These are phyloP conservation scores for Septoria petroselini DNA, from an alignment of 2,329 filamentous ascomycete genomes.

Conservation along the genomic window DNA sequence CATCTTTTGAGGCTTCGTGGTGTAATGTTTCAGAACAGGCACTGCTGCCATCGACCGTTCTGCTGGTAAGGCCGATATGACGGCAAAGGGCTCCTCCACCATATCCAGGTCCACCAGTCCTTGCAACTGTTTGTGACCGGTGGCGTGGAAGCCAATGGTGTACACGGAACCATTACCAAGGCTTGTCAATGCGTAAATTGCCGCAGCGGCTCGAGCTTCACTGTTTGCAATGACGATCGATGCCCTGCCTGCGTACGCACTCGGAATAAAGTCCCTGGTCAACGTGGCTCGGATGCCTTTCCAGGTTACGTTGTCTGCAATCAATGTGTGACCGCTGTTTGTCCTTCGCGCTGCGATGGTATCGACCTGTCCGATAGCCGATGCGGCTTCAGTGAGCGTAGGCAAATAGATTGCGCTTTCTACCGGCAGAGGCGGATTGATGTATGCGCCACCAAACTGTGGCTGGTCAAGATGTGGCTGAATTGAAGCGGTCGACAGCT, in stretches of 20 bases:
- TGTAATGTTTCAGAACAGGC: slow-evolving; percentile 71
- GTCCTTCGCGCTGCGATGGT: slow-evolving; percentile 66
- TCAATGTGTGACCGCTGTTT: slow-evolving; percentile 54
- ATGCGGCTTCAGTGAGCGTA: slow-evolving; percentile 69
- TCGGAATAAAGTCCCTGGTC: slow-evolving; percentile 76
- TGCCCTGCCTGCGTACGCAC: slow-evolving; percentile 71
- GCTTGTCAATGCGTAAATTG: slow-evolving; percentile 74
- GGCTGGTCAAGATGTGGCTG: slow-evolving; percentile 70
- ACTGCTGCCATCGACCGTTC: slow-evolving; percentile 77
- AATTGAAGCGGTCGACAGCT: slow-evolving; percentile 63
- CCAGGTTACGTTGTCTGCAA: slow-evolving; percentile 82
- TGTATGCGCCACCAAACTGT: slow-evolving; percentile 76
- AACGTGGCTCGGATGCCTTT: slow-evolving; percentile 79
- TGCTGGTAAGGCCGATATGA: slow-evolving; percentile 73
- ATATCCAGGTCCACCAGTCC: slow-evolving; percentile 77
- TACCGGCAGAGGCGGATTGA: slow-evolving; percentile 65
- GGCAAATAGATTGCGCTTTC: slow-evolving; percentile 58
- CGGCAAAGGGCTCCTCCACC: slow-evolving; percentile 74
- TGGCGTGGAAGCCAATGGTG: slow-evolving; percentile 70
- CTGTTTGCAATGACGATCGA: slow-evolving; percentile 72
- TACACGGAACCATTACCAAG: slow-evolving; percentile 76
- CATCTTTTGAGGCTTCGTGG: slow-evolving; percentile 42
- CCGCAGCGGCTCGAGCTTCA: slow-evolving; percentile 71
- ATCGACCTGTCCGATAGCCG: slow-evolving; percentile 75
- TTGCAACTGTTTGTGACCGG: slow-evolving; percentile 54